Evolutionary conservation across 2,329 filamentous ascomycete genomes (phyloP), one percentile per base, ranked within the genome.

Genomic region (Botrytis porri): DNA sequence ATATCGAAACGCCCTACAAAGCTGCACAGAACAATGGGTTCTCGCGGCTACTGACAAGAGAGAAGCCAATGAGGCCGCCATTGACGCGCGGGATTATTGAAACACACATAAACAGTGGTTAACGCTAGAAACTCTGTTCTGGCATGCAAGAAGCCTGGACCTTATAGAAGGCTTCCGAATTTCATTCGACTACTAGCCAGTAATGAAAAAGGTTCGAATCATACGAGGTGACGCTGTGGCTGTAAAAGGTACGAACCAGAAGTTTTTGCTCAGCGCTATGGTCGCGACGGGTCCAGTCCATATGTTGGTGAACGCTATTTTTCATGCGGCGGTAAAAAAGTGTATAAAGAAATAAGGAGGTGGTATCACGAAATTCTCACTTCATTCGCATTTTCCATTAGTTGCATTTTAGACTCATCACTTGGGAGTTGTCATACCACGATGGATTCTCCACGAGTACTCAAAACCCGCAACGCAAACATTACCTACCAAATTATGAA

Each of bases 361-460:
- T 18, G 8, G 37, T 18, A 35, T 69, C 37, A n/a, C 1, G 39
- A 69, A 37, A n/a, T 41, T 2, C 18, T 45, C 4, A n/a, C 25
- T 45, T 61, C 37, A 35, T 43, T 43, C n/a, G 4, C 29, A 69
- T 25, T n/a, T n/a, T 43, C 39, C n/a, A 57, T 6, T 51, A 9
- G 3, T 18, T 64, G 5, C 60, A 6, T 18, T 43, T 9, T 7
- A 32, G 1, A 41, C 37, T 29, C 39, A 25, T 65, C 37, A 32
- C 41, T 65, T 32, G 20, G 12, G 41, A 51, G 37, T 14, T 16
- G 43, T 18, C 10, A 45, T n/a, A 65, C 35, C 22, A 48, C 43
- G 22, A 71, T 71, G 60, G n/a, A 71, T 10, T 39, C 60, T 14
- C 32, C 69, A 25, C 25, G 69, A 39, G 54, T 63, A 29, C 60